phyloP scores from a whole-genome alignment of 208 protist genomes.

The Tritrichomonas musculus region DNA sequence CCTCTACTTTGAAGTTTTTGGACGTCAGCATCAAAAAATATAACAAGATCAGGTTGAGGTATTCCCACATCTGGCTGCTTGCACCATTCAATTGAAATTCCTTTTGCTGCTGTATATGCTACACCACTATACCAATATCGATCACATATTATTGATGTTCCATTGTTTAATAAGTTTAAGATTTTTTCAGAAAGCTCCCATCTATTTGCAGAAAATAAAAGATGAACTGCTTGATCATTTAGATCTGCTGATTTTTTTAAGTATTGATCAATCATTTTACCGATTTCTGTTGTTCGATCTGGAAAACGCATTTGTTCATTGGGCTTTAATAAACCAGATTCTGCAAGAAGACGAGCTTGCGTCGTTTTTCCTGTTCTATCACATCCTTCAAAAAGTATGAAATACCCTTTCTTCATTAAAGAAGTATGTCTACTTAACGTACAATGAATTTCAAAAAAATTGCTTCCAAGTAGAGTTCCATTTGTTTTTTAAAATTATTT shows the following conservation, averaged over 20 bases:
- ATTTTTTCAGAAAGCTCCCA: constrained; percentile 57
- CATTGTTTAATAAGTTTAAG: constrained; percentile 27
- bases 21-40: constrained; percentile 61
- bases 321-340: constrained; percentile 17
- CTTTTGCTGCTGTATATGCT: constrained; percentile 66
- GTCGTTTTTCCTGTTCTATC: constrained; percentile 55
- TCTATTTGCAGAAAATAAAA: constrained; percentile 70
- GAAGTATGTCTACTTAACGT: too few relatives aligned
- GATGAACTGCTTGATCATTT: constrained; percentile 62
- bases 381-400: constrained; percentile 56
- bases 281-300: constrained; percentile 64
- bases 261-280: constrained; percentile 65
- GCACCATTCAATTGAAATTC: constrained; percentile 64
- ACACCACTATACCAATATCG: constrained; percentile 70
- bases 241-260: constrained; percentile 56
- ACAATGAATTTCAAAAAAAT: too few relatives aligned
- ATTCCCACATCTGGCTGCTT: constrained; percentile 61
- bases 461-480: too few relatives aligned
- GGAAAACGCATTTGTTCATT: constrained; percentile 24
- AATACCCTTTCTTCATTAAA: constrained; percentile 45
- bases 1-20: constrained; percentile 53
- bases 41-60: constrained; percentile 64
- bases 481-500: too few relatives aligned
- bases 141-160: constrained; percentile 49
- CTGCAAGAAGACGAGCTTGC: constrained; percentile 46